Evolutionary conservation across 2,329 filamentous ascomycete genomes (phyloP), one percentile per base, ranked within the genome.

Genomic region (Sarocladium strictum): DNA sequence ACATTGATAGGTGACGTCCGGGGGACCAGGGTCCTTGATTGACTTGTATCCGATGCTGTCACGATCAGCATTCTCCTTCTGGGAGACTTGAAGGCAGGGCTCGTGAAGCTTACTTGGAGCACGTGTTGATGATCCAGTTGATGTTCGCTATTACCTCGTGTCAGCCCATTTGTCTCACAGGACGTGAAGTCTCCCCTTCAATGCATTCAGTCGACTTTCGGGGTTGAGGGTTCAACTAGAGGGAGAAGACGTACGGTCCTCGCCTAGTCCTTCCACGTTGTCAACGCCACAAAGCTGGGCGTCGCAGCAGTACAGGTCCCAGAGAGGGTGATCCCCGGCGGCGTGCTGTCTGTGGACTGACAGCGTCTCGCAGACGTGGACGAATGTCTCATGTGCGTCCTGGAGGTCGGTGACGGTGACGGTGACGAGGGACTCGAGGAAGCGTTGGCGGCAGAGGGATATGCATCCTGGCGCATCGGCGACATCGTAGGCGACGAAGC

Each of bases 221-320:
- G n/a, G n/a, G n/a, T n/a, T n/a, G n/a, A n/a, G n/a, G n/a, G n/a
- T n/a, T n/a, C n/a, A n/a, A n/a, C n/a, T n/a, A 50, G 26, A 12
- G 33, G 24, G 19, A 43, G n/a, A 47, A 27, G 12, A 64, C 68
- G 49, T 65, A 70, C 79, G 78, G 62, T 79, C 76, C 63, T 75
- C 70, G n/a, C 64, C 66, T 50, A 55, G 52, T 26, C 58, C 56
- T 12, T 56, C 58, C 26, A 67, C 58, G 52, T 68, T 65, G 53
- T 69, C 65, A 43, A 81, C 76, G 26, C 78, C 78, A 60, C 78
- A 82, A 50, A 69, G 69, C 52, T 69, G 71, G 50, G 72, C 69
- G 61, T 80, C 76, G 63, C 79, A 80, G 63, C 76, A 77, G 61
- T 81, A 81, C 21, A 81, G 65, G 38, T 66, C 62, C 68, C 71